Evolutionary conservation across 257 asterid genomes (phyloP).

Genomic region (Solanum bukasovii): DNA sequence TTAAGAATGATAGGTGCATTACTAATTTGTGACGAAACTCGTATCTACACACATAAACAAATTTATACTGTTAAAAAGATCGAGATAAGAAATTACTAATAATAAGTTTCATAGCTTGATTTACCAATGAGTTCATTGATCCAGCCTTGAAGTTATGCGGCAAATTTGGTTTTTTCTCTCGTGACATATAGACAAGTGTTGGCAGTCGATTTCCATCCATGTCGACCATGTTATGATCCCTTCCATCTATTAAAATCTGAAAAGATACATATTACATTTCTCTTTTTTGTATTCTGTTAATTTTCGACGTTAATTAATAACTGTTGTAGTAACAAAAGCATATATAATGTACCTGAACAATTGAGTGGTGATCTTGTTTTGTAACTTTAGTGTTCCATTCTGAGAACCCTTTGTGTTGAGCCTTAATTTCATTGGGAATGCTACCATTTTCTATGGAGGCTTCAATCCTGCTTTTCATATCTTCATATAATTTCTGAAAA

Average conservation of each 20-base stretch:
- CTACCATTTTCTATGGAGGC: slow-evolving; percentile 14
- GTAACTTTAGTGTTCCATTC: slow-evolving; percentile 42
- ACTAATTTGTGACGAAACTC: slow-evolving; percentile 69
- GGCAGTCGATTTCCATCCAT: slow-evolving; percentile 32
- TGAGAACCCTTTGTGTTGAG: slow-evolving; percentile 46
- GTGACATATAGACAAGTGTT: slow-evolving; percentile 39
- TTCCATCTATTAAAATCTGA: slow-evolving; percentile 35
- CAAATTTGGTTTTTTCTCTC: slow-evolving; percentile 37
- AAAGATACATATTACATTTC: neutral
- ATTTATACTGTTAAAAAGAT: neutral
- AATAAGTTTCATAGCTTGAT: neutral
- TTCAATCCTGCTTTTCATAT: slow-evolving; percentile 52
- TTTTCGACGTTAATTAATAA: neutral
- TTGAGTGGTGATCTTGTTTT: slow-evolving; percentile 63
- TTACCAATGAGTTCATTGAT: slow-evolving; percentile 56
- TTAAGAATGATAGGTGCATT: slow-evolving; percentile 75
- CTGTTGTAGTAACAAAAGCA: neutral
- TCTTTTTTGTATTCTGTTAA: neutral
- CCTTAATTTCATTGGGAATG: slow-evolving; percentile 24
- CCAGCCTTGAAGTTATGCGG: slow-evolving; percentile 63
- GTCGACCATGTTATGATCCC: slow-evolving; percentile 19
- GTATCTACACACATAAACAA: slow-evolving; percentile 29
- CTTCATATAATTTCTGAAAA: slow-evolving; percentile 48
- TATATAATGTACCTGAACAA: slow-evolving; percentile 42
- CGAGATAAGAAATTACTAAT: neutral